Conservation (phyloP, 1,284 basidiomycete species). For the Puccinia polysora region DNA sequence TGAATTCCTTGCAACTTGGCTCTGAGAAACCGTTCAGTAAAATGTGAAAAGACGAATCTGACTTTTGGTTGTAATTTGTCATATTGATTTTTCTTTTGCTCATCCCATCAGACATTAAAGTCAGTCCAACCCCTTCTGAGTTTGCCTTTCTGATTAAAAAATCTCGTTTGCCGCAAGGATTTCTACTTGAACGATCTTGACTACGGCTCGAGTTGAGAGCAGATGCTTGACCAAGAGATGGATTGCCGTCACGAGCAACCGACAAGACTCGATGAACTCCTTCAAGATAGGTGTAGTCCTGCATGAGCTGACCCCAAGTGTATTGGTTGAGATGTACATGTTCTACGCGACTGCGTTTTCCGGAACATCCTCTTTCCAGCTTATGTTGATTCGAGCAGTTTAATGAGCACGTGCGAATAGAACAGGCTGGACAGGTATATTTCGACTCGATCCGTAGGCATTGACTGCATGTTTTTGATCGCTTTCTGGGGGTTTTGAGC, state of each 20-base stretch:
- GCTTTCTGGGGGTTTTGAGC: too few species aligned
- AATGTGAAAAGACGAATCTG: not conserved
- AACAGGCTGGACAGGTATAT: slow-evolving; percentile 41
- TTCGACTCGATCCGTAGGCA: slow-evolving; percentile 6
- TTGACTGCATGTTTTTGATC: not conserved
- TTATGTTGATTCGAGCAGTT: slow-evolving; percentile 34
- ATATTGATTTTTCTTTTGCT: slow-evolving; percentile 18
- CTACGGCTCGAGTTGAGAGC: not conserved
- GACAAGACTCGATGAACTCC: slow-evolving; percentile 21
- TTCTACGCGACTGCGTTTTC: slow-evolving; percentile 33
- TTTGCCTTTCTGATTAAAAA: slow-evolving; percentile 10
- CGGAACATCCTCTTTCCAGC: not conserved
- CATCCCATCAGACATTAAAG: slow-evolving; percentile 38
- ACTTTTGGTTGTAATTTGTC: slow-evolving; percentile 31
- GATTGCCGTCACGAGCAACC: not conserved
- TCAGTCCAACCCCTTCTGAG: slow-evolving; percentile 7
- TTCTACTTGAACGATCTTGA: not conserved
- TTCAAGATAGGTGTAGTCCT: slow-evolving; percentile 41
- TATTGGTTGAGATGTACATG: slow-evolving; percentile 30
- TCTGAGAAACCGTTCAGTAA: not conserved
- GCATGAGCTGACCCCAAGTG: slow-evolving; percentile 39
- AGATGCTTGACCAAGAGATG: not conserved
- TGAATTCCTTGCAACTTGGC: not conserved
- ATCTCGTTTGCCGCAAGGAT: not conserved
- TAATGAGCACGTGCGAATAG: slow-evolving; percentile 28